These are phyloP conservation scores for Blastobotrys proliferans DNA, from an alignment of 1,139 yeast genomes.

Conservation along the genomic window DNA sequence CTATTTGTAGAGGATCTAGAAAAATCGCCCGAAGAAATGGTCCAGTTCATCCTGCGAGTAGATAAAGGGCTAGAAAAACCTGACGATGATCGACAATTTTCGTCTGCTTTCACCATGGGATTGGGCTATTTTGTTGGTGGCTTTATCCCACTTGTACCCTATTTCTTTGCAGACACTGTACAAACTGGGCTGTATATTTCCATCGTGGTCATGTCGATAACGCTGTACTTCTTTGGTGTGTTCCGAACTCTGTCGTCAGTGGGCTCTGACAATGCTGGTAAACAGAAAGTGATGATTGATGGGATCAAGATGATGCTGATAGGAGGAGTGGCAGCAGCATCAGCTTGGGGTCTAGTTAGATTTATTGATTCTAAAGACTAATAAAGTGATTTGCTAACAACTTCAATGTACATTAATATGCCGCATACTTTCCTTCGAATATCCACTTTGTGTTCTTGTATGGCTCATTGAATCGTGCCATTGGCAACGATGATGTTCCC, in stretches of 20 bases:
- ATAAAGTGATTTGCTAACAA: background rate
- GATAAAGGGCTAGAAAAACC: slow-evolving; percentile 80
- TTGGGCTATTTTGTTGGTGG: slow-evolving; percentile 74
- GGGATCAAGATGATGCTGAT: slow-evolving; percentile 89
- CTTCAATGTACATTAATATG: slow-evolving; percentile 23
- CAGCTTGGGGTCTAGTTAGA: slow-evolving; percentile 91
- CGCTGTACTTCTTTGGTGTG: slow-evolving; percentile 83
- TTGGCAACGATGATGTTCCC: slow-evolving; percentile 26
- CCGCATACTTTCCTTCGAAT: slow-evolving; percentile 31
- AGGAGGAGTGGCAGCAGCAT: slow-evolving; percentile 95
- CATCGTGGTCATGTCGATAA: slow-evolving; percentile 75
- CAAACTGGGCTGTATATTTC: slow-evolving; percentile 72
- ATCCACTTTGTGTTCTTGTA: slow-evolving; percentile 23
- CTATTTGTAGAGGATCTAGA: slow-evolving; percentile 60
- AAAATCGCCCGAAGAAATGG: slow-evolving; percentile 51
- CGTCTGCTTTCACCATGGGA: slow-evolving; percentile 75
- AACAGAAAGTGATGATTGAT: slow-evolving; percentile 58
- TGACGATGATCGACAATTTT: slow-evolving; percentile 68
- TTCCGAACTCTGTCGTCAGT: slow-evolving; percentile 79
- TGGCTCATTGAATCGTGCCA: slow-evolving; percentile 20
- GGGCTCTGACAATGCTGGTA: slow-evolving; percentile 57
- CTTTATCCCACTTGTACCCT: slow-evolving; percentile 73
- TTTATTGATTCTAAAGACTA: slow-evolving; percentile 47
- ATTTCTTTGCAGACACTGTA: slow-evolving; percentile 71
- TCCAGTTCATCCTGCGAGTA: slow-evolving; percentile 67